Evolutionary conservation across 2,329 filamentous ascomycete genomes (phyloP).

Genomic region (Arthrobotrys musiformis): DNA sequence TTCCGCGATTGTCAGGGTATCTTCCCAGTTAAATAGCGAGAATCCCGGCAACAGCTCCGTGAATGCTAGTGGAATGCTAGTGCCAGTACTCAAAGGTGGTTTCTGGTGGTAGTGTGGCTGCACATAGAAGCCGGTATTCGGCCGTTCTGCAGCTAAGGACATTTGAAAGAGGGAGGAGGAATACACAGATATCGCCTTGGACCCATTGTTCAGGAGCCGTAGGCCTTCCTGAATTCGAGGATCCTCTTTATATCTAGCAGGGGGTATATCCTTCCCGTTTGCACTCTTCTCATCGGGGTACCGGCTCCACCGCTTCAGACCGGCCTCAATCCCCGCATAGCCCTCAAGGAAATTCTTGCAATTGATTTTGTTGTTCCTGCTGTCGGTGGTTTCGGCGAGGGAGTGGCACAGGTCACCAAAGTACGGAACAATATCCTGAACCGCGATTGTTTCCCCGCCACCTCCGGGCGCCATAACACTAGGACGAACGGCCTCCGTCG

Average conservation of each 20-base stretch:
- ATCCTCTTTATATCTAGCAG: slow-evolving; percentile 52
- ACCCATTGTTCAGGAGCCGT: slow-evolving; percentile 53
- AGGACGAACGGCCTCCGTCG: slow-evolving; percentile 56
- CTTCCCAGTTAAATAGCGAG: slow-evolving; percentile 59
- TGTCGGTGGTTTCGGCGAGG: slow-evolving; percentile 58
- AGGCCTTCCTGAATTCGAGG: slow-evolving; percentile 57
- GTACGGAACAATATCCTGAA: slow-evolving; percentile 59
- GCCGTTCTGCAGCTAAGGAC: slow-evolving; percentile 59
- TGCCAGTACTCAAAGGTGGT: slow-evolving; percentile 59
- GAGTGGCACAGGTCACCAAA: slow-evolving; percentile 60
- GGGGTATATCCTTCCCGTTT: slow-evolving; percentile 30
- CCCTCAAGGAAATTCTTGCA: slow-evolving; percentile 58
- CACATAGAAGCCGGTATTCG: slow-evolving; percentile 59
- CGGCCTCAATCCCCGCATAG: slow-evolving; percentile 56
- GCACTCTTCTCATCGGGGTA: slow-evolving; percentile 49
- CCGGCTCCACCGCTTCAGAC: slow-evolving; percentile 57
- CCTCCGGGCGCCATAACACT: slow-evolving; percentile 59
- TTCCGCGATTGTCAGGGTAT: slow-evolving; percentile 60
- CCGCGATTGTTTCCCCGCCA: slow-evolving; percentile 56
- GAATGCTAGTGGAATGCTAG: slow-evolving; percentile 59
- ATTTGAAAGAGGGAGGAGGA: slow-evolving; percentile 59
- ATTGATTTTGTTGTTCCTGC: slow-evolving; percentile 57
- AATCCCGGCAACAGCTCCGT: slow-evolving; percentile 59
- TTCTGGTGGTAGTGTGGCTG: slow-evolving; percentile 60
- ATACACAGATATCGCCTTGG: slow-evolving; percentile 58